These are phyloP conservation scores for Laetiporus sulphureus DNA, from an alignment of 1,284 basidiomycete genomes.

Conservation along the genomic window DNA sequence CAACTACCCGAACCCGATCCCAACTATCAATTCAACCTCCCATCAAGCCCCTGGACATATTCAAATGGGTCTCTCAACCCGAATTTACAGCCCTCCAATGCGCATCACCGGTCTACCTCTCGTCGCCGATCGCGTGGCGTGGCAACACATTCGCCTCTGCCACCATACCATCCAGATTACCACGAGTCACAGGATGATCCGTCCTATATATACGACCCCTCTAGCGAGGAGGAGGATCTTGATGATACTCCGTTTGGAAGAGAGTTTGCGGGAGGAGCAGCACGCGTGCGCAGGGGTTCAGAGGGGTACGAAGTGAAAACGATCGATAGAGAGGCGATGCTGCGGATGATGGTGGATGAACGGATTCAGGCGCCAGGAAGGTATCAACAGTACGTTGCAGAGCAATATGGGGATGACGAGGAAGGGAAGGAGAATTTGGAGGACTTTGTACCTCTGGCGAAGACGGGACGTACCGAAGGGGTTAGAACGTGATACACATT, in stretches of 20 bases:
- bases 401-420: slow-evolving; percentile 30
- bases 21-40: slow-evolving; percentile 39
- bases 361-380: slow-evolving; percentile 46
- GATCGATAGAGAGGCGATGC: slow-evolving; percentile 52
- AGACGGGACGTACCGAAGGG: slow-evolving; percentile 16
- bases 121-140: slow-evolving; percentile 15
- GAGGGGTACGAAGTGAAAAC: slow-evolving; percentile 72
- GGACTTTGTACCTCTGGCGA: slow-evolving; percentile 23
- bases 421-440: slow-evolving; percentile 22
- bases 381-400: slow-evolving; percentile 58
- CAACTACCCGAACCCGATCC: slow-evolving; percentile 24
- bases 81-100: slow-evolving; percentile 55
- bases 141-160: slow-evolving; percentile 42
- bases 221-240: slow-evolving; percentile 28
- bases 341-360: slow-evolving; percentile 47
- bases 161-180: slow-evolving; percentile 73
- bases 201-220: slow-evolving; percentile 27
- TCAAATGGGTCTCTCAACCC: slow-evolving; percentile 74
- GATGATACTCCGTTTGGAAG: slow-evolving; percentile 31
- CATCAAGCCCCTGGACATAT: slow-evolving; percentile 78
- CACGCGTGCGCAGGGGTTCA: slow-evolving; percentile 56
- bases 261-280: slow-evolving; percentile 10
- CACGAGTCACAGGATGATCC: slow-evolving; percentile 27
- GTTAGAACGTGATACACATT: neutral
- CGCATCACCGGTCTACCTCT: slow-evolving; percentile 20